Percentiles rank a stretch among this genome's conserved stretches.
Conservation (phyloP, 768 basidiomycete species). For the Tricholoma hemisulphureum region DNA sequence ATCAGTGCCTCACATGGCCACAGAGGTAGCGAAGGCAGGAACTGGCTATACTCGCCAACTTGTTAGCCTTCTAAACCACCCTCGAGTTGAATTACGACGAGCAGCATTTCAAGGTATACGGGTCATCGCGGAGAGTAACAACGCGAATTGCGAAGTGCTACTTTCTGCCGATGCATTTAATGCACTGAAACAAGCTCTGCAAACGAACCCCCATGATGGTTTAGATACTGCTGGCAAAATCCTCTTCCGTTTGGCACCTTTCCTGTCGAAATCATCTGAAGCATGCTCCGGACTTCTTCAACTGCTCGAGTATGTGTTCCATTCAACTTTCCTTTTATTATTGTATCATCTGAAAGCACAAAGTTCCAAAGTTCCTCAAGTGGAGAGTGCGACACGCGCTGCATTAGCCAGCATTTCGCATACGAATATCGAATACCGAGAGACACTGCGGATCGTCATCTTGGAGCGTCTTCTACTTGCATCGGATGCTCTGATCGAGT, state of each 20-base stretch:
- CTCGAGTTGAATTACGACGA: slow-evolving; percentile 9
- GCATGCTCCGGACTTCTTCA: slow-evolving; percentile 15
- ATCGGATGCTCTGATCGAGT: slow-evolving; percentile 14
- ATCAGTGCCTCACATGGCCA: slow-evolving; percentile 12
- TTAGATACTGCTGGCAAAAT: slow-evolving; percentile 13
- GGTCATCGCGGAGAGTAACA: slow-evolving; percentile 11
- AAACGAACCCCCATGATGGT: slow-evolving; percentile 11
- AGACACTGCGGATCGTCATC: slow-evolving; percentile 13
- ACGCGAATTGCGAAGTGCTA: slow-evolving; percentile 9
- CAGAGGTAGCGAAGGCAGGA: slow-evolving; percentile 15
- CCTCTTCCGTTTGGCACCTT: slow-evolving; percentile 13
- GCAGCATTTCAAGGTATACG: slow-evolving; percentile 15
- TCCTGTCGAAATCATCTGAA: slow-evolving; percentile 13
- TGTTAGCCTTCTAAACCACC: slow-evolving; percentile 12
- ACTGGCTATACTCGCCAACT: slow-evolving; percentile 8
- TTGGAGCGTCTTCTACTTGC: slow-evolving; percentile 12
- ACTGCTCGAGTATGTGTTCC: slow-evolving; percentile 17
- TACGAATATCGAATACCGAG: slow-evolving; percentile 12
- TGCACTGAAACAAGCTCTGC: slow-evolving; percentile 7
- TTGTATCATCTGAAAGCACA: not conserved
- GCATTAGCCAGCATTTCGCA: slow-evolving; percentile 14
- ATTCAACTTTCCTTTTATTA: not conserved
- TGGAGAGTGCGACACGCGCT: slow-evolving; percentile 10
- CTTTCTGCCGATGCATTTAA: slow-evolving; percentile 11
- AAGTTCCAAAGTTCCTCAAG: slow-evolving; percentile 10